Base-by-base conservation (phyloP, 495 filamentous ascomycete species). In the Aspergillus panamensis region DNA sequence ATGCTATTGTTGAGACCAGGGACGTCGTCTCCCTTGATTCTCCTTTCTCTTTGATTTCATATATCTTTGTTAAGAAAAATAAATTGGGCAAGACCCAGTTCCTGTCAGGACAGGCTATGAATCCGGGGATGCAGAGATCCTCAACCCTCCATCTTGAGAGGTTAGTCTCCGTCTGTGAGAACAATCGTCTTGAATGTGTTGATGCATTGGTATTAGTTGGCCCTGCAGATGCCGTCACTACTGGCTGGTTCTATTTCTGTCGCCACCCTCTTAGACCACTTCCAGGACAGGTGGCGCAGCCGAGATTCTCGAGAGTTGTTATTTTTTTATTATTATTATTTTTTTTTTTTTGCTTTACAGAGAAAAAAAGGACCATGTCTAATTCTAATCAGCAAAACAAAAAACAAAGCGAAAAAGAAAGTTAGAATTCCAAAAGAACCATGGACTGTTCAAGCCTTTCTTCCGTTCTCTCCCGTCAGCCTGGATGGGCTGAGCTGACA, bases 201-300 rank as follows among this genome's bases (percentile, higher is more conserved):
- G 29, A 42, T 52, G 42, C 37, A 47, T 39, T 57, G 37, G 60
- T 42, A 47, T 39, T 57, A 48, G 60, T 42, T 62, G 44, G 57
- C 51, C 48, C 48, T 63, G 56, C 57, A 59, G 61, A 57, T 56
- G n/a, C n/a, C n/a, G n/a, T n/a, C n/a, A n/a, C n/a, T n/a, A n/a
- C n/a, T n/a, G n/a, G 32, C 51, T 37, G 53, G 25, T 53, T 53
- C 48, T 63, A 61, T 61, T 54, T 60, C 59, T 51, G 60, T 66
- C 39, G 63, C 63, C 63, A 66, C 60, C 63, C 51, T 64, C 49
- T n/a, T n/a, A n/a, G n/a, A n/a, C n/a, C n/a, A n/a, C 60, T 30
- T 35, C 17, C 47, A n/a, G 19, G 31, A 51, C 50, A 45, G 58
- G 62, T 64, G 62, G 62, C 62, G 59, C 62, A 60, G 59, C 59